These are phyloP conservation scores for Byssoonygena ceratinophila DNA, from an alignment of 2,329 filamentous ascomycete genomes.

Conservation along the genomic window DNA sequence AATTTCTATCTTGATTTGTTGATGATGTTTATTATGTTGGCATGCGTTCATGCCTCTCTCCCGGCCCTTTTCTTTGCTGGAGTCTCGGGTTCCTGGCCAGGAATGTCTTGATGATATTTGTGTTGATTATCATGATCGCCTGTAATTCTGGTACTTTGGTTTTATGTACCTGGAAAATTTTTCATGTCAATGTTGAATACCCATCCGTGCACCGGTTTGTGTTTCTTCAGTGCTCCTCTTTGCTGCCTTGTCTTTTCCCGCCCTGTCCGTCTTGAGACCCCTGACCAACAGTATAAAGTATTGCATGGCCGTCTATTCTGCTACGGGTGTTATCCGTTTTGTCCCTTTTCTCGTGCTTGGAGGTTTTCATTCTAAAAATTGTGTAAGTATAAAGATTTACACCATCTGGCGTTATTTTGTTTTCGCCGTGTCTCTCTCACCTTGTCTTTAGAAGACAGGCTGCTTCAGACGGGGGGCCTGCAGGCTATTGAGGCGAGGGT, in stretches of 20 bases:
- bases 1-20: neutral
- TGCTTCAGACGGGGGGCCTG: too few relatives aligned
- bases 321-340: neutral
- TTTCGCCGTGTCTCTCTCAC: neutral
- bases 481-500: too few relatives aligned
- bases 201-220: slow-evolving; percentile 1
- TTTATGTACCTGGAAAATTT: neutral
- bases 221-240: neutral
- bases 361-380: neutral
- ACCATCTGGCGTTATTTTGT: neutral
- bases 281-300: slow-evolving; percentile 6
- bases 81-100: neutral
- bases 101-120: slow-evolving; percentile 4
- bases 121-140: neutral
- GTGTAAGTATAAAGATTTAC: slow-evolving; percentile 8
- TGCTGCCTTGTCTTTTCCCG: neutral
- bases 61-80: neutral
- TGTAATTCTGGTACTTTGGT: neutral
- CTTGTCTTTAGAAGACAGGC: neutral
- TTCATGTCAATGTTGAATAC: slow-evolving; percentile 7
- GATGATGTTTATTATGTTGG: slow-evolving; percentile 7
- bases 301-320: slow-evolving; percentile 4
- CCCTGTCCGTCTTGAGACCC: neutral
- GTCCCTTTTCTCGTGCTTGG: neutral
- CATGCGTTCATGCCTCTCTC: neutral